These are phyloP conservation scores for Celoporthe dispersa DNA, from an alignment of 2,329 filamentous ascomycete genomes.

Conservation along the genomic window DNA sequence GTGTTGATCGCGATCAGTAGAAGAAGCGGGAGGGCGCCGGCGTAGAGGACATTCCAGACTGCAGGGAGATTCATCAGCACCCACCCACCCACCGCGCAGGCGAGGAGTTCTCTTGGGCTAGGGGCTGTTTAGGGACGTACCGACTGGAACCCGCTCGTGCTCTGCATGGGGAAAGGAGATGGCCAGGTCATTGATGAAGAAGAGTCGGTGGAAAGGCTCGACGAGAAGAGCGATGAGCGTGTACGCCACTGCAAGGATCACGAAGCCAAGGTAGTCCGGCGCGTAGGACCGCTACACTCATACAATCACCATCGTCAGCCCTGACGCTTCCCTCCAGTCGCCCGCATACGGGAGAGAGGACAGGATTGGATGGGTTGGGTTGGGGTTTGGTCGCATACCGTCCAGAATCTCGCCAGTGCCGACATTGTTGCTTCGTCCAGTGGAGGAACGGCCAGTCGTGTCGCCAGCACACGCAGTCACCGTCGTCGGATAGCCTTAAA, in stretches of 20 bases:
- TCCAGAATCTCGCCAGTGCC: slow-evolving; percentile 51
- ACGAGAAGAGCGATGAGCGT: slow-evolving; percentile 68
- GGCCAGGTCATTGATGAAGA: slow-evolving; percentile 80
- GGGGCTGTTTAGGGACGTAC: slow-evolving; percentile 50
- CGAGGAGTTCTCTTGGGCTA: not conserved
- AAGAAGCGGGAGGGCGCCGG: slow-evolving; percentile 71
- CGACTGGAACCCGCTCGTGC: slow-evolving; percentile 79
- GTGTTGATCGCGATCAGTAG: slow-evolving; percentile 70
- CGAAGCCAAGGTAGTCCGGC: slow-evolving; percentile 83
- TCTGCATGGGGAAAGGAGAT: slow-evolving; percentile 88
- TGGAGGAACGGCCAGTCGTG: slow-evolving; percentile 21
- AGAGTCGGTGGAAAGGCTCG: slow-evolving; percentile 92
- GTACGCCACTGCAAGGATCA: slow-evolving; percentile 70
- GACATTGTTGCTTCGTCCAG: slow-evolving; percentile 34
- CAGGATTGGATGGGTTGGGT: not conserved
- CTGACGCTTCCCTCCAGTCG: slow-evolving; percentile 25
- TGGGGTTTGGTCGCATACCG: slow-evolving; percentile 39
- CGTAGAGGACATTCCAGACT: slow-evolving; percentile 80
- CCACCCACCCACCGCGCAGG: not conserved
- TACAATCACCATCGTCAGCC: slow-evolving; percentile 5
- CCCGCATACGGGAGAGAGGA: not conserved
- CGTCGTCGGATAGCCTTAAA: slow-evolving; percentile 45
- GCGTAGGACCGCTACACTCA: slow-evolving; percentile 74
- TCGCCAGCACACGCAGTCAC: slow-evolving; percentile 50
- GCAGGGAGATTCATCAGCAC: not conserved